Evolutionary conservation across 2,329 filamentous ascomycete species (phyloP), one percentile per base, ranked within the genome.

Genomic region (Capronia coronata): DNA sequence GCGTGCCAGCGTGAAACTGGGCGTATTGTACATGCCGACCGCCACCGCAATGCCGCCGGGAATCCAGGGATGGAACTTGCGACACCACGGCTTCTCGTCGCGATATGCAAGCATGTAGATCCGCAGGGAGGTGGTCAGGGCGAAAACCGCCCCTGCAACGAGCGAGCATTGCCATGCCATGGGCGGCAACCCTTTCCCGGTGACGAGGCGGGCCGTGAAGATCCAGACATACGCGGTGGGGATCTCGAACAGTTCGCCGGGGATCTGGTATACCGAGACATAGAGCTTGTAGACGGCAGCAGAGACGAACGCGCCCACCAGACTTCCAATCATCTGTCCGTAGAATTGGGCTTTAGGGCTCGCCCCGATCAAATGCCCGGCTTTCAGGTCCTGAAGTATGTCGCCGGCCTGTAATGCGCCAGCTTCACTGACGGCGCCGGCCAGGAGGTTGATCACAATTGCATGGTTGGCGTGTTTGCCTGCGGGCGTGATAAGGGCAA

Each of bases 181-280:
- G 1, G 79, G 74, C 0, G 93, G 93, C 35, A 98, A 66, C 0
- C 93, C 93, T 57, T 93, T 79, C 1, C 93, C 93, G 0, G 90
- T 97, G 8, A 98, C 90, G 2, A 98, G 75, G 13, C 93, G 77
- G 1, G 93, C 91, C 0, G 93, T 98, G 67, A 96, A 96, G 46
- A 98, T 86, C 93, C 93, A 98, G 3, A 98, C 90, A 65, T 91
- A 96, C 0, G 83, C 91, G 0, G 93, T 97, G 0, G 93, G 93
- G 1, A 95, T 89, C 63, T 95, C 86, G 66, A 98, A 97, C 46
- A 96, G 73, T 8, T 87, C 83, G 0, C 90, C 87, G 0, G 93
- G 93, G 4, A 98, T 85, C 32, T 82, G 75, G 63, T 98, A 98
- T 1, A 96, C 90, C 27, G 79, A 83, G 2, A 89, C 91, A 63